Evolutionary conservation across 768 basidiomycete species (phyloP).

Genomic region (Auriscalpium vulgare): DNA sequence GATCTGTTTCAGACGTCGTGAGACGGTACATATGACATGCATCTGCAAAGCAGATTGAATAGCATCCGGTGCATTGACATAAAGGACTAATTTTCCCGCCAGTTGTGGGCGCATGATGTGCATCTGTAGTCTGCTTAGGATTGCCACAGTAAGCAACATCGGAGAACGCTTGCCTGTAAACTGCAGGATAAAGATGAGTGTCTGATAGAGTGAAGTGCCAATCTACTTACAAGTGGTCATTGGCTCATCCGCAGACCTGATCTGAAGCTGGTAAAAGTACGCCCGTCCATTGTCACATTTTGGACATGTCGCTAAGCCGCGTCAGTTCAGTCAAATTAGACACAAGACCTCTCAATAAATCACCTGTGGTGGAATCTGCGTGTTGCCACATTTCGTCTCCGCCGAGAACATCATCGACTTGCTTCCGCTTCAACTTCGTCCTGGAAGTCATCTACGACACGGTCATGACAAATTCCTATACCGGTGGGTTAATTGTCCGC

Average conservation of each 20-base stretch:
- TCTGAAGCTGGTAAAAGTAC: conserved; percentile 95
- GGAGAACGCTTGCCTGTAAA: conserved; percentile 38
- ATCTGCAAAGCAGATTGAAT: too few relatives aligned
- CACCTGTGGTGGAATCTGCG: conserved; percentile 81
- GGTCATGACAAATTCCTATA: not conserved
- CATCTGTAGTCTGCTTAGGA: conserved; percentile 33
- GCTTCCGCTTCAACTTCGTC: conserved; percentile 78
- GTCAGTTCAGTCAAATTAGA: not conserved
- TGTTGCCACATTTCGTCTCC: conserved; percentile 92
- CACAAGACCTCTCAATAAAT: not conserved
- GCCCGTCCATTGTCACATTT: conserved; percentile 84
- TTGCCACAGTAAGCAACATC: not conserved
- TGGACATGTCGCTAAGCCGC: conserved; percentile 38
- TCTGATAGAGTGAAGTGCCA: not conserved
- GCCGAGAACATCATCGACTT: conserved; percentile 92
- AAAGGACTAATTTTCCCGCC: conserved; percentile 48
- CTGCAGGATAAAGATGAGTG: conserved; percentile 24
- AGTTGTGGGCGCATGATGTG: conserved; percentile 53
- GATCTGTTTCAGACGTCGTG: too few relatives aligned
- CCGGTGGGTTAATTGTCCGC: conserved; percentile 3
- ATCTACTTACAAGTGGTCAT: conserved; percentile 54
- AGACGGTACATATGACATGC: too few relatives aligned
- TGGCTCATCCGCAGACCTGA: conserved; percentile 86
- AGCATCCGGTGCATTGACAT: too few relatives aligned
- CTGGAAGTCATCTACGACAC: conserved; percentile 80